Base-by-base conservation (phyloP, 2,329 filamentous ascomycete genomes). In the Fusarium domesticum region DNA sequence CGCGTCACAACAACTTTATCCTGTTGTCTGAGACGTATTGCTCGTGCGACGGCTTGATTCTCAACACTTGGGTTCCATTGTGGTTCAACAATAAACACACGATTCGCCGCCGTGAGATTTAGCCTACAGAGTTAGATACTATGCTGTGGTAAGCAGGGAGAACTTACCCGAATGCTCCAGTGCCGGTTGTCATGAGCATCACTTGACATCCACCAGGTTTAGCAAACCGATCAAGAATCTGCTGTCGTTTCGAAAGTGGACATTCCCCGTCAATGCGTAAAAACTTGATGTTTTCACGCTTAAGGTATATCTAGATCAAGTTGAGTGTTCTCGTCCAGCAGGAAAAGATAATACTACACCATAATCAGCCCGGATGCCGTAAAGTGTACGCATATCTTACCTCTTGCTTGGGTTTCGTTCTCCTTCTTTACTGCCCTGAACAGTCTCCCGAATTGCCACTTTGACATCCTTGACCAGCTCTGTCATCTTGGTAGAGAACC, bases 1-100 rank as follows among this genome's bases (percentile, higher is more conserved):
- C 73, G 66, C 0, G 63, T 71, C 1, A 78, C 67, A 0, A 57
- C 43, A 0, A 80, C 75, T 8, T 67, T 41, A 5, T 66, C 51
- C 2, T 58, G 52, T 45, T 79, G 76, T 0, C 73, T 72, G 1
- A 79, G 59, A 0, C 76, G 68, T 3, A 76, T 58, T 0, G 72
- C 73, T 10, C 76, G 62, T 0, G 67, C 74, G 11, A 80, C 70
- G 0, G 76, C 77, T 42, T 80, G 76, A 11, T 68, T 69, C 45
- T 79, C 77, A 0, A 76, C 69, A 2, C 67, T 71, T 0, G 75
- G 76, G 31, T 79, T 80, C 75, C 76, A 80, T 18, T 80, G 77
- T 0, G 73, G 69, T 38, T 80, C 77, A 0, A 78, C 59, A 3
- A 80, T 70, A 45, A 74, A 75, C 0, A 80, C 68, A 0, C 70